Conservation (phyloP, 2,329 filamentous ascomycete genomes). For the Phyllosticta capitalensis region DNA sequence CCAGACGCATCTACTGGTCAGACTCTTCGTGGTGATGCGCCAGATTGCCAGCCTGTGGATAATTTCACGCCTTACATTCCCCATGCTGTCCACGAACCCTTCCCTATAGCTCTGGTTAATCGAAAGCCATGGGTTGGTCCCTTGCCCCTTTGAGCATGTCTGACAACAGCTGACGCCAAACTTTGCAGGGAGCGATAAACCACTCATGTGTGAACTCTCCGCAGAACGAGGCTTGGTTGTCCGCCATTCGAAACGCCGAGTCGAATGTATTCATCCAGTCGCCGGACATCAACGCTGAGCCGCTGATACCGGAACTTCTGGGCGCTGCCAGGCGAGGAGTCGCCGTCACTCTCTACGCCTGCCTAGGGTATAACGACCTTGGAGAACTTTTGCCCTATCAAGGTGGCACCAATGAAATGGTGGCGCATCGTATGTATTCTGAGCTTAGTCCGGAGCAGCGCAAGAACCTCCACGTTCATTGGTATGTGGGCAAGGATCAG, state of each 20-base stretch:
- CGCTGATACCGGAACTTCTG: constrained; percentile 53
- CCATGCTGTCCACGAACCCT: constrained; percentile 42
- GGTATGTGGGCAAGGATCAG: constrained; percentile 69
- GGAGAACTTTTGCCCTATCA: constrained; percentile 68
- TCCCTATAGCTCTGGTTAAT: constrained; percentile 65
- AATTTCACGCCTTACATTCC: constrained; percentile 60
- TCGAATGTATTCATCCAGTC: constrained; percentile 66
- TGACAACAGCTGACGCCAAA: too few species aligned
- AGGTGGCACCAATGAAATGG: constrained; percentile 67
- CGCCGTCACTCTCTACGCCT: constrained; percentile 60
- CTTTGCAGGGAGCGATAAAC: constrained; percentile 54
- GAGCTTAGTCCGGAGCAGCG: constrained; percentile 42
- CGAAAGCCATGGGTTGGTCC: constrained; percentile 59
- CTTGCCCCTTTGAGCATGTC: too few species aligned
- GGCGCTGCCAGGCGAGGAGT: constrained; percentile 59
- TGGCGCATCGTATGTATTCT: constrained; percentile 50
- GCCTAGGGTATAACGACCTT: constrained; percentile 69
- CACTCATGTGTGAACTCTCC: constrained; percentile 54
- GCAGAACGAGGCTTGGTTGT: constrained; percentile 68
- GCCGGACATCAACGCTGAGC: constrained; percentile 65
- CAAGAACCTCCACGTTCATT: constrained; percentile 50
- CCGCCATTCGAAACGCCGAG: constrained; percentile 55
- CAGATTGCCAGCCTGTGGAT: constrained; percentile 42
- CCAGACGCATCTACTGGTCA: constrained; percentile 45
- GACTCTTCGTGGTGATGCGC: constrained; percentile 43